Conservation (phyloP, 352 stramenopile species). For the Phytophthora litchii region DNA sequence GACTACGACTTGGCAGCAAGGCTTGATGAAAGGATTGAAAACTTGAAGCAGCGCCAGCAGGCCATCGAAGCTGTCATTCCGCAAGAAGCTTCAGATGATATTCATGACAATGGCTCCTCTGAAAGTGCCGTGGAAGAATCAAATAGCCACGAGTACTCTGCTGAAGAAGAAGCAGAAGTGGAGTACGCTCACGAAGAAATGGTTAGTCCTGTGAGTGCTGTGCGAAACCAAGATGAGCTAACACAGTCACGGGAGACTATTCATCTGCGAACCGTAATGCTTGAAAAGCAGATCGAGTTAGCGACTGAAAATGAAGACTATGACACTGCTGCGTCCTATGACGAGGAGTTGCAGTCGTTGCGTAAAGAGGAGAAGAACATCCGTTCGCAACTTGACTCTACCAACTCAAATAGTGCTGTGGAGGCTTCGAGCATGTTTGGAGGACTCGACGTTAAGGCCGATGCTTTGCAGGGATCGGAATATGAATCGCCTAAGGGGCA, state of each 20-base stretch:
- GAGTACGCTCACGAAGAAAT: constrained; percentile 43
- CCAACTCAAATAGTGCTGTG: constrained; percentile 1
- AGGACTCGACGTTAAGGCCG: constrained; percentile 31
- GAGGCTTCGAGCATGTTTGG: constrained; percentile 34
- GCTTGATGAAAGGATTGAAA: constrained; percentile 77
- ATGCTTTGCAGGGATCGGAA: constrained; percentile 10
- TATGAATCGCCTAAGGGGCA: constrained; percentile 14
- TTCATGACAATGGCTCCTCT: constrained; percentile 7
- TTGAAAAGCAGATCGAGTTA: constrained; percentile 70
- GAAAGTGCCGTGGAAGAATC: constrained; percentile 22
- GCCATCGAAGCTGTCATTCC: constrained; percentile 43
- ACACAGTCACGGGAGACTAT: constrained; percentile 47
- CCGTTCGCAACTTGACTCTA: constrained; percentile 29
- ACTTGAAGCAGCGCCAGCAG: constrained; percentile 56
- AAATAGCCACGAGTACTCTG: constrained; percentile 29
- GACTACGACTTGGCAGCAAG: constrained; percentile 81
- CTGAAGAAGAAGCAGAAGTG: constrained; percentile 27
- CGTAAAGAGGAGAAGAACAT: constrained; percentile 55
- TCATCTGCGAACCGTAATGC: constrained; percentile 53
- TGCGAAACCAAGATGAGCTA: constrained; percentile 41
- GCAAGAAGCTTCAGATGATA: constrained; percentile 21
- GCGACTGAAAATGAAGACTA: constrained; percentile 78
- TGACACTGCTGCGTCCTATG: constrained; percentile 56
- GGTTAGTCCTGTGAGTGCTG: constrained; percentile 39
- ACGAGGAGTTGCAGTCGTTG: constrained; percentile 70